Base-by-base conservation (phyloP, 148 eudicot species). In the Chenopodium album region DNA sequence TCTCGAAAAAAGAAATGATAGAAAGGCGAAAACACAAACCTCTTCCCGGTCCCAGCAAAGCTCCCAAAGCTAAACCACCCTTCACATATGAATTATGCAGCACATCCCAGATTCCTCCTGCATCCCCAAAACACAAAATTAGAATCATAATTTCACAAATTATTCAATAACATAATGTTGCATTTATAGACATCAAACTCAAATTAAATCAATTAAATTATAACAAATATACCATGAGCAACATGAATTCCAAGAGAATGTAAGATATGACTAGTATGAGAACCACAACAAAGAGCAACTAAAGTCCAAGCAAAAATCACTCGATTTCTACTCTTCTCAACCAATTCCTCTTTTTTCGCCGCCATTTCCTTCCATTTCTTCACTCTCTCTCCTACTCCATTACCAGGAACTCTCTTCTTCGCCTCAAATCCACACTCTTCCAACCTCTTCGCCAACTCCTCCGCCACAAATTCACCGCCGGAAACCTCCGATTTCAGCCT, bases 21-120 rank as follows among this genome's bases (percentile, higher is more conserved):
- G 64, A 26, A 71, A 62, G 75, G 76, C 63, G 10, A 32, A 63
- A 68, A 59, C 83, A 81, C 91, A 56, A 78, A 95, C 98, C 98
- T 93, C 94, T 89, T 85, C 98, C 98, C 56, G 98, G 98, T 71
- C 98, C 97, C 84, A 95, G 82, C 78, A 93, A 84, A 75, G 98
- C 92, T 56, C 93, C 97, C 86, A 93, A 73, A 84, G 98, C 93
- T 78, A 95, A 76, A 79, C 87, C 92, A 80, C 93, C 96, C 87
- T 95, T 93, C 78, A 95, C 91, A 82, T 93, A 91, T 0, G 96
- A 87, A 87, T 92, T 92, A 79, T 95, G 98, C 82, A 95, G 92
- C 34, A 90, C 71, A 78, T 92, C 97, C 90, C 90, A 84, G 11
- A 93, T 4, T 69, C 93, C 85, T 74, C 97, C 98, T 95, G 68